Percentiles rank a stretch among this genome's conserved stretches.
Conservation (phyloP, 352 stramenopile species). For the Globisporangium uncinulatum region DNA sequence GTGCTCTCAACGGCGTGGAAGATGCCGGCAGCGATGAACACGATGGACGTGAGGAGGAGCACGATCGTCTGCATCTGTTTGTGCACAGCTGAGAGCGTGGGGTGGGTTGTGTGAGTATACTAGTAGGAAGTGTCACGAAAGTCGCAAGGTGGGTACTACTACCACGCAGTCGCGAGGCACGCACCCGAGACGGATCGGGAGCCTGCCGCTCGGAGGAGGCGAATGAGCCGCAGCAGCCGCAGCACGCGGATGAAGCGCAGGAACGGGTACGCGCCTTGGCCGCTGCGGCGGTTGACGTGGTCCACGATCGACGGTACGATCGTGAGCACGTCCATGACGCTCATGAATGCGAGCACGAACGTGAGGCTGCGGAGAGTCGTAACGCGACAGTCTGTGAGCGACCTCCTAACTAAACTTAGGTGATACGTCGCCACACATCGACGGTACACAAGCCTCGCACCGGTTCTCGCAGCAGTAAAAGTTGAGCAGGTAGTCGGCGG, state of each 20-base stretch:
- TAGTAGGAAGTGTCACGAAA: too few species aligned
- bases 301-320: slow-evolving; percentile 49
- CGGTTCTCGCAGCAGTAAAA: slow-evolving; percentile 61
- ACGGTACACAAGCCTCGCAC: slow-evolving; percentile 6
- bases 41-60: slow-evolving; percentile 56
- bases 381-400: not conserved
- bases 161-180: not conserved
- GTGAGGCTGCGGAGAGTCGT: slow-evolving; percentile 5
- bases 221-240: slow-evolving; percentile 45
- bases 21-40: slow-evolving; percentile 55
- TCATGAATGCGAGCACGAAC: slow-evolving; percentile 46
- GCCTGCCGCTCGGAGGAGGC: slow-evolving; percentile 39
- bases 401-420: too few species aligned
- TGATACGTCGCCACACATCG: too few species aligned
- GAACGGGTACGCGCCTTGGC: slow-evolving; percentile 31
- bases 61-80: slow-evolving; percentile 62
- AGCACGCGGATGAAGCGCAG: slow-evolving; percentile 60
- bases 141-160: too few species aligned
- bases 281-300: slow-evolving; percentile 12
- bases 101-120: too few species aligned
- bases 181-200: slow-evolving; percentile 34
- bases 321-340: slow-evolving; percentile 55
- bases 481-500: slow-evolving; percentile 50
- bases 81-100: slow-evolving; percentile 28
- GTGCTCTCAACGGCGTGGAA: slow-evolving; percentile 52